Evolutionary conservation across 768 basidiomycete species (phyloP).

Genomic region (Porpolomopsis calyptriformis): DNA sequence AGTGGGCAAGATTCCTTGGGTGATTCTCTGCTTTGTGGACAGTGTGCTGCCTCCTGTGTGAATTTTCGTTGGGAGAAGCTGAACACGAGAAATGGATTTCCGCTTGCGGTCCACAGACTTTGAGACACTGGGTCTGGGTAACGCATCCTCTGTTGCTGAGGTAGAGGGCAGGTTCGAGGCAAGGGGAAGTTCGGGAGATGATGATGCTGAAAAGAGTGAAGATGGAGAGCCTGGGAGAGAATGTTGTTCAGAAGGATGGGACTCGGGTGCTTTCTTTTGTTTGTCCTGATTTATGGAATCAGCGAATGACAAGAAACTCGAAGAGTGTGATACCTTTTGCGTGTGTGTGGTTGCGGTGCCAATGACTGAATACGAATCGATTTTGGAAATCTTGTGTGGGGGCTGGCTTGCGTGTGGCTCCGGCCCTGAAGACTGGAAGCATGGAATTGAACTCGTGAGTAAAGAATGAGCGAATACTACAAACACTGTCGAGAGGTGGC

Average conservation of each 20-base stretch:
- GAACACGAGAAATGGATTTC: constrained; percentile 16
- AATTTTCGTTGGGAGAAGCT: constrained; percentile 10
- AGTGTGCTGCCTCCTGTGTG: constrained; percentile 26
- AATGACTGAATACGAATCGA: not conserved
- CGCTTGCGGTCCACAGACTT: constrained; percentile 10
- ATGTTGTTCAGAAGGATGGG: not conserved
- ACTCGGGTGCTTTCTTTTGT: constrained; percentile 3
- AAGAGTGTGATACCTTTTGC: not conserved
- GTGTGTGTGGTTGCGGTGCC: not conserved
- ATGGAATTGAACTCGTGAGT: not conserved
- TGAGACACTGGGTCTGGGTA: constrained; percentile 8
- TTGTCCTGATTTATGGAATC: constrained; percentile 2
- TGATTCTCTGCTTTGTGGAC: constrained; percentile 41
- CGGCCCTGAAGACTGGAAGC: not conserved
- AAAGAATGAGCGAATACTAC: not conserved
- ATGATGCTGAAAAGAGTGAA: constrained; percentile 5
- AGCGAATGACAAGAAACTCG: not conserved
- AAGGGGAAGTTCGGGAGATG: not conserved
- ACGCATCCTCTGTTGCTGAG: constrained; percentile 8
- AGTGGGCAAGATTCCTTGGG: constrained; percentile 29
- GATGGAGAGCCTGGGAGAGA: not conserved
- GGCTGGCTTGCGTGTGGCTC: not conserved
- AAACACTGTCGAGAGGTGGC: not conserved
- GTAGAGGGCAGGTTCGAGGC: not conserved
- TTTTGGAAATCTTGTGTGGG: constrained; percentile 4